Evolutionary conservation across 1,139 yeast species (phyloP), one percentile per base, ranked within the genome.

Genomic region (Suhomyces panamericanus): DNA sequence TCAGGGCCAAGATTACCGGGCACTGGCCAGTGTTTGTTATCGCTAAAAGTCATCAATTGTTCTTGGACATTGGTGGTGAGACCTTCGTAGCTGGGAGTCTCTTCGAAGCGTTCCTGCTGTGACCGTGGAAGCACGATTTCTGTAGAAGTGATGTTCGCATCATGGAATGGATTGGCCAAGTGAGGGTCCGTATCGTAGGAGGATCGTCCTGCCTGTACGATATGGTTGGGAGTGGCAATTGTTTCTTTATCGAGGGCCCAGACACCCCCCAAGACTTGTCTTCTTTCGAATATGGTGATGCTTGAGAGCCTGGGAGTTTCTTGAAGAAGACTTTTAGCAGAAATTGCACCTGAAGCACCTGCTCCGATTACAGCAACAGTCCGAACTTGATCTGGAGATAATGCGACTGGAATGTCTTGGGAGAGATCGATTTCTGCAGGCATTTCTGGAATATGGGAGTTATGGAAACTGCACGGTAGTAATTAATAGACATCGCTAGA

Each of bases 311-410:
- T 43, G 5, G 47, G 36, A 7, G 38, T 34, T 40, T 75, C 75
- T 37, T 67, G 60, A 2, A 70, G 50, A 7, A 77, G 53, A 4
- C 69, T 51, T 45, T 75, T 78, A 12, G 75, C 58, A 0, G 69
- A 62, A 29, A 75, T 64, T 11, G 78, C 75, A 4, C 81, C 81
- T 1, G 78, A 70, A 4, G 81, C 80, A 1, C 82, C 82, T 16
- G 78, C 81, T 1, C 82, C 81, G 15, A 77, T 73, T 31, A 77
- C 65, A 9, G 80, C 81, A 11, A 75, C 58, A 2, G 67, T 59
- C 40, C 61, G 53, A 27, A 66, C 50, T 27, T 53, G 57, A 15
- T 14, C 34, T 5, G 47, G 39, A 10, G 52, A 38, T 4, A 53
- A 14, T 6, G 35, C 29, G 13, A 53, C 55, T 2, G 52, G 51